Evolutionary conservation across 345 rosid genomes (phyloP).

Genomic region (Trapa bicornis): DNA sequence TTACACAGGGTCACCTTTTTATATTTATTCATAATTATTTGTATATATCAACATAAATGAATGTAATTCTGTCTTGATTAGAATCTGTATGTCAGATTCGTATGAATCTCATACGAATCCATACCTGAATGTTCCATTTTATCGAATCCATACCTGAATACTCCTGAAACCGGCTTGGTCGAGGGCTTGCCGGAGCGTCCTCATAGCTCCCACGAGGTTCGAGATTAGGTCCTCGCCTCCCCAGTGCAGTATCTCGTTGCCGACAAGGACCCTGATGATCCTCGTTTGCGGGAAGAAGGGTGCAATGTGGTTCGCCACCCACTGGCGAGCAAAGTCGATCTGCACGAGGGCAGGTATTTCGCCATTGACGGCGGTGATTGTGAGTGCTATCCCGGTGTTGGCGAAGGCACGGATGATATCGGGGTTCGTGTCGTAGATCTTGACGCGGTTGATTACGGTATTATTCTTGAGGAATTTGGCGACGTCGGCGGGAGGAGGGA

Average conservation of each 20-base stretch:
- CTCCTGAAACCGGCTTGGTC: slow-evolving; percentile 35
- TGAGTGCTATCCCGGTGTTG: slow-evolving; percentile 38
- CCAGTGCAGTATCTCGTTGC: slow-evolving; percentile 52
- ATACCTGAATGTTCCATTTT: no score
- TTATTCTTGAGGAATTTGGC: slow-evolving; percentile 49
- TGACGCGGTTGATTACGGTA: slow-evolving; percentile 53
- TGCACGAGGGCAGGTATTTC: slow-evolving; percentile 47
- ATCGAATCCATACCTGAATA: slow-evolving; percentile 28
- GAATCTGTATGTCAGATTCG: no score
- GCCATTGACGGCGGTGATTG: slow-evolving; percentile 44
- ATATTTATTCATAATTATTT: no score
- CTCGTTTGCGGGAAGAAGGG: slow-evolving; percentile 62
- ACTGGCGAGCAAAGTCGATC: slow-evolving; percentile 25
- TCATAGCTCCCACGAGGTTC: slow-evolving; percentile 67
- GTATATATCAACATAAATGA: no score
- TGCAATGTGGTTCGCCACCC: slow-evolving; percentile 43
- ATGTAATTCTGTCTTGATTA: no score
- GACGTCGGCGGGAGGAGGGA: slow-evolving; percentile 59
- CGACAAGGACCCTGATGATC: slow-evolving; percentile 50
- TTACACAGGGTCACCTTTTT: no score
- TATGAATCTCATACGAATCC: no score
- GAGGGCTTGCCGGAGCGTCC: slow-evolving; percentile 40
- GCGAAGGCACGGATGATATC: slow-evolving; percentile 65
- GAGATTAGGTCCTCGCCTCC: slow-evolving; percentile 25
- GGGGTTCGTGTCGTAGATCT: slow-evolving; percentile 55